phyloP scores from a whole-genome alignment of 2,329 filamentous ascomycete genomes.

The Pseudogymnoascus sp. region DNA sequence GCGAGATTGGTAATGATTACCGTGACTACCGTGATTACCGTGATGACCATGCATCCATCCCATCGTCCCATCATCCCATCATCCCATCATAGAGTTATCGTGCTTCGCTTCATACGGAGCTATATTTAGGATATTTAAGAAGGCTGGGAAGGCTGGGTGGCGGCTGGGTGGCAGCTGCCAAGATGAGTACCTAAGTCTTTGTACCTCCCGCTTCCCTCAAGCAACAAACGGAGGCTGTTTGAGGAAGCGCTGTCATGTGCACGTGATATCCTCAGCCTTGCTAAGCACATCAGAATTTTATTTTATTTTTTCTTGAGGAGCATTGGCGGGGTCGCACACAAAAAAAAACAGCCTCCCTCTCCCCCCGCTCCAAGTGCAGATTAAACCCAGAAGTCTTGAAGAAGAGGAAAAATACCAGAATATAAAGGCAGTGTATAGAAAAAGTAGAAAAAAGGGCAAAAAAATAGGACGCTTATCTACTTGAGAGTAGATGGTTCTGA shows the following conservation, averaged over 20 bases:
- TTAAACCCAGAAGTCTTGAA: not conserved
- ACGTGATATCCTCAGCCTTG: not conserved
- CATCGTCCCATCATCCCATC: too few species aligned
- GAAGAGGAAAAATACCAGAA: not conserved
- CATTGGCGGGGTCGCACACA: not conserved
- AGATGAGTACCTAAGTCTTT: not conserved
- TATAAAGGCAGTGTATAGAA: not conserved
- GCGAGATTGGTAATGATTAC: not conserved
- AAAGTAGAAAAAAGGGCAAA: not conserved
- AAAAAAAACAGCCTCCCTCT: not conserved
- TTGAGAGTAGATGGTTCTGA: conserved; percentile 6
- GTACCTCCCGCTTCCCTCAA: not conserved
- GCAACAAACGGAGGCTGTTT: not conserved
- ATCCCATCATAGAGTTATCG: not conserved
- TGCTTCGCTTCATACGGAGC: not conserved
- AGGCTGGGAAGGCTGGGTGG: not conserved
- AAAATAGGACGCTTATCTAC: conserved; percentile 1
- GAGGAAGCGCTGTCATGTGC: not conserved
- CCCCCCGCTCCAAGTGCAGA: not conserved
- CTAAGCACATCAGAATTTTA: not conserved
- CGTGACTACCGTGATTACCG: not conserved
- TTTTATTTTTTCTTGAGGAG: not conserved
- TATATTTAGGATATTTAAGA: not conserved
- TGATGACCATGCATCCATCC: not conserved
- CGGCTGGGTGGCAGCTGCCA: not conserved